A percentile compares a stretch with the other conserved stretches of the same genome.
Evolutionary conservation across 2,329 filamentous ascomycete species (phyloP).

Genomic region (Stromatinia cepivora): DNA sequence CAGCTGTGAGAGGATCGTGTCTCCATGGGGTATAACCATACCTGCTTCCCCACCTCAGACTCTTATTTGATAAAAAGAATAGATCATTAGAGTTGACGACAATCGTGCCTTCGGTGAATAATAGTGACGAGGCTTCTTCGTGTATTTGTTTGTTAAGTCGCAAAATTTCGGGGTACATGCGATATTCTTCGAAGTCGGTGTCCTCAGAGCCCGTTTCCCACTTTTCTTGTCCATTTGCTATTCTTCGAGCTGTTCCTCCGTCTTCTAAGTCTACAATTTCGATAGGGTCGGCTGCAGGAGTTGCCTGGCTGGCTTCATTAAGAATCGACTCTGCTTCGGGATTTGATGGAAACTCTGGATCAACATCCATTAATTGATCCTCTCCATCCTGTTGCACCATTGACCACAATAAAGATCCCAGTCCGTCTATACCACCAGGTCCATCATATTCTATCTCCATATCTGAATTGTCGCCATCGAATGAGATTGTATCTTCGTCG

Average conservation of each 20-base stretch:
- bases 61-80: slow-evolving; percentile 24
- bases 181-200: slow-evolving; percentile 16
- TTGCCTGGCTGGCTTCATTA: background rate
- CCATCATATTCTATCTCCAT: slow-evolving; percentile 6
- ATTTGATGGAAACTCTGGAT: slow-evolving; percentile 1
- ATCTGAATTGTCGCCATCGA: slow-evolving; percentile 7
- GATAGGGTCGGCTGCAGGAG: background rate
- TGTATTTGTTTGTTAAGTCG: slow-evolving; percentile 28
- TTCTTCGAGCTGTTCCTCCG: slow-evolving; percentile 1
- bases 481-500: slow-evolving; percentile 15
- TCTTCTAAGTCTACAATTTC: slow-evolving; percentile 4
- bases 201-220: background rate
- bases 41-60: slow-evolving; percentile 8
- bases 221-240: background rate
- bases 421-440: background rate
- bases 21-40: slow-evolving; percentile 26
- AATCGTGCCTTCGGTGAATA: slow-evolving; percentile 26
- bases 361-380: background rate
- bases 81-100: slow-evolving; percentile 28
- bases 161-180: slow-evolving; percentile 25
- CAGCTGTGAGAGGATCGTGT: slow-evolving; percentile 25
- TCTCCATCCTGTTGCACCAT: background rate
- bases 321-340: slow-evolving; percentile 17
- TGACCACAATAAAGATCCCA: background rate
- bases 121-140: slow-evolving; percentile 25